Percentiles rank a stretch among this genome's conserved stretches.
Evolutionary conservation across 176 grass and related monocot species (phyloP).

Genomic region (Chrysopogon serrulatus): DNA sequence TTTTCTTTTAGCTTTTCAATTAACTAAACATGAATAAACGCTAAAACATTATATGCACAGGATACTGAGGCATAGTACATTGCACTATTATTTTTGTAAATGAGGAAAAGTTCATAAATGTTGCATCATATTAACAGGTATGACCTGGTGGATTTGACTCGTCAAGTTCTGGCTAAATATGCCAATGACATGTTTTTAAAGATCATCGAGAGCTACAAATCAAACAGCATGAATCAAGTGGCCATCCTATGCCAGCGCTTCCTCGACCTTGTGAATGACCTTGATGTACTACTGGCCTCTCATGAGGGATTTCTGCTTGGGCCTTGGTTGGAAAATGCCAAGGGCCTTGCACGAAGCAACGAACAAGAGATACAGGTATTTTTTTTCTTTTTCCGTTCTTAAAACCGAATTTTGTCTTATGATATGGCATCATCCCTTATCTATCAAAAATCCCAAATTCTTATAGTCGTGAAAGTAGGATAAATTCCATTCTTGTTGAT

Average conservation of each 20-base stretch:
- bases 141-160: slow-evolving; percentile 81
- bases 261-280: slow-evolving; percentile 60
- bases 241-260: slow-evolving; percentile 37
- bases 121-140: slow-evolving; percentile 40
- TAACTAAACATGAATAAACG: background rate
- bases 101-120: background rate
- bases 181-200: slow-evolving; percentile 62
- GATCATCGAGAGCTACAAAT: slow-evolving; percentile 58
- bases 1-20: too few relatives aligned
- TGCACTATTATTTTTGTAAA: background rate
- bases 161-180: slow-evolving; percentile 79
- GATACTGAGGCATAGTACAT: background rate
- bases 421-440: background rate
- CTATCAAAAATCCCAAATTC: background rate
- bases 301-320: slow-evolving; percentile 88
- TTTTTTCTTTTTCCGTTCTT: background rate
- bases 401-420: background rate
- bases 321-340: slow-evolving; percentile 75
- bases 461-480: background rate
- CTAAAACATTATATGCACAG: background rate
- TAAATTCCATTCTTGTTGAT: background rate
- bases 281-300: slow-evolving; percentile 53
- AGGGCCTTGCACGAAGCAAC: slow-evolving; percentile 45
- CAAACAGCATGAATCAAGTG: slow-evolving; percentile 43
- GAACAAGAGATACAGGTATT: slow-evolving; percentile 61